These are phyloP conservation scores for Naganishia sp. DNA, from an alignment of 1,284 basidiomycete species.

Conservation along the genomic window DNA sequence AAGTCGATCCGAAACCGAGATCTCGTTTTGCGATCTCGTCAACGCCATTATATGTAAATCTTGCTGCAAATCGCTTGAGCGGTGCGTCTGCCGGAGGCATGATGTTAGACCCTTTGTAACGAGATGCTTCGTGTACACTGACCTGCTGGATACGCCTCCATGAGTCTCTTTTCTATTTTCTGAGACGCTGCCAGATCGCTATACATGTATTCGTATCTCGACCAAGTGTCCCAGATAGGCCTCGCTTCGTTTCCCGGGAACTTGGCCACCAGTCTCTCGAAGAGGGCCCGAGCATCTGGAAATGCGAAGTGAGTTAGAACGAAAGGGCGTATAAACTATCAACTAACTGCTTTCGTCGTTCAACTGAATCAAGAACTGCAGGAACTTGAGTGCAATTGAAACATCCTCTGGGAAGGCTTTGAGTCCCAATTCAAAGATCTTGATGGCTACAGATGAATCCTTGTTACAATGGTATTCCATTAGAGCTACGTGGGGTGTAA, in stretches of 20 bases:
- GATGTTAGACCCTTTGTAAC: conserved; percentile 18
- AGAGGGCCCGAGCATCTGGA: conserved; percentile 88
- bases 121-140: conserved; percentile 36
- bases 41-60: conserved; percentile 81
- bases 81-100: conserved; percentile 65
- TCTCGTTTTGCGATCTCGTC: conserved; percentile 88
- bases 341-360: conserved; percentile 91
- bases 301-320: neutral
- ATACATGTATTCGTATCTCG: conserved; percentile 91
- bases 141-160: conserved; percentile 85
- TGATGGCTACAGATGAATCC: conserved; percentile 77
- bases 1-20: conserved; percentile 66
- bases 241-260: conserved; percentile 79
- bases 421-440: conserved; percentile 94
- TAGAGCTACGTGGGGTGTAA: conserved; percentile 62
- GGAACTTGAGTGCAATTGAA: conserved; percentile 83
- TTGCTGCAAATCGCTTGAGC: conserved; percentile 86
- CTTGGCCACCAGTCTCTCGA: conserved; percentile 71
- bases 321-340: neutral
- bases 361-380: conserved; percentile 88
- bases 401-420: conserved; percentile 80
- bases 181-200: conserved; percentile 86
- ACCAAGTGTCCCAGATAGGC: conserved; percentile 93
- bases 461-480: conserved; percentile 96
- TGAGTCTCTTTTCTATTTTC: conserved; percentile 83